These are phyloP conservation scores for Fusarium sp. DNA, from an alignment of 2,329 filamentous ascomycete genomes.

Conservation along the genomic window DNA sequence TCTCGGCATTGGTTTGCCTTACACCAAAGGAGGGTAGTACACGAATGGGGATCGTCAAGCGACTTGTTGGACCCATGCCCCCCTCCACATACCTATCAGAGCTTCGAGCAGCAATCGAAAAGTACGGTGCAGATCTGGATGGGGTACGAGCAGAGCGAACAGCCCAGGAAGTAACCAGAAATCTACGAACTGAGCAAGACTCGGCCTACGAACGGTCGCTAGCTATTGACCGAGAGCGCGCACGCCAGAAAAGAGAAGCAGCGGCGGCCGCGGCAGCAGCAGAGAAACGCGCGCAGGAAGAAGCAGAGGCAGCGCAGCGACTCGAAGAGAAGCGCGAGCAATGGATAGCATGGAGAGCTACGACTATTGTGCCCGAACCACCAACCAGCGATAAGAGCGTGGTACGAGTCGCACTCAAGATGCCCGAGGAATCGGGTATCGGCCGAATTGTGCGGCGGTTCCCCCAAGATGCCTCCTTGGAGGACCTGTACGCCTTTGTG, in stretches of 20 bases:
- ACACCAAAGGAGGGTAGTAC: slow-evolving; percentile 86
- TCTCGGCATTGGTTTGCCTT: slow-evolving; percentile 85
- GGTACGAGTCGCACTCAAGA: slow-evolving; percentile 77
- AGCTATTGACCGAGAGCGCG: slow-evolving; percentile 87
- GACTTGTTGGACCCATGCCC: slow-evolving; percentile 78
- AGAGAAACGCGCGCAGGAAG: slow-evolving; percentile 69
- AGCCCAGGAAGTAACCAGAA: slow-evolving; percentile 84
- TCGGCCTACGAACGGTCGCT: slow-evolving; percentile 93
- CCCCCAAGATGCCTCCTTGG: slow-evolving; percentile 73
- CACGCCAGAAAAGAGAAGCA: slow-evolving; percentile 79
- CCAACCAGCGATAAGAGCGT: slow-evolving; percentile 69
- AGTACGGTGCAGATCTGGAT: slow-evolving; percentile 80
- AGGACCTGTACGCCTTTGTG: slow-evolving; percentile 95
- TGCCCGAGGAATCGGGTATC: slow-evolving; percentile 69
- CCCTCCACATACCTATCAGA: slow-evolving; percentile 80
- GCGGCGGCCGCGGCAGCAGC: slow-evolving; percentile 77
- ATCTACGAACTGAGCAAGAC: slow-evolving; percentile 87
- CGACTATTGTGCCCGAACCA: slow-evolving; percentile 76
- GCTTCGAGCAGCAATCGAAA: slow-evolving; percentile 77
- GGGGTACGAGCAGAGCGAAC: slow-evolving; percentile 79
- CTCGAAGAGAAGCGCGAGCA: slow-evolving; percentile 63
- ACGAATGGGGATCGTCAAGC: slow-evolving; percentile 89
- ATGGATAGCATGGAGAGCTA: slow-evolving; percentile 85
- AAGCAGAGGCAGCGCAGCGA: slow-evolving; percentile 70
- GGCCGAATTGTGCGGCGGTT: slow-evolving; percentile 85